Evolutionary conservation across 2,329 filamentous ascomycete species (phyloP).

Genomic region (Exophiala aquamarina): DNA sequence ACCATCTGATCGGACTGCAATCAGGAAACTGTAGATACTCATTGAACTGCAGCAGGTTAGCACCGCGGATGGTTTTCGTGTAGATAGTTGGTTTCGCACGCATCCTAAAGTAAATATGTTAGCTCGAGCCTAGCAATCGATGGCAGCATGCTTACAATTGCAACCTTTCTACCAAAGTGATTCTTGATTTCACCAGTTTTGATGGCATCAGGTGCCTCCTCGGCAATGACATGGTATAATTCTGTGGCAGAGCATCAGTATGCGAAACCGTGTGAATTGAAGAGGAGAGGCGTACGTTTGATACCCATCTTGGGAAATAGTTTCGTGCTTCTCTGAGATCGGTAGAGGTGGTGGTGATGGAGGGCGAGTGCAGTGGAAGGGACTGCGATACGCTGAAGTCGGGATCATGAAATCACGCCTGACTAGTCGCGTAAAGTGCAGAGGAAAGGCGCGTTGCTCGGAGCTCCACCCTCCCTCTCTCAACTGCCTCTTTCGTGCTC

Average conservation of each 20-base stretch:
- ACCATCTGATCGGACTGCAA: conserved; percentile 93
- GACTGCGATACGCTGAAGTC: no score
- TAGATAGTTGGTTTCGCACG: conserved; percentile 37
- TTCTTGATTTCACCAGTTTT: conserved; percentile 98
- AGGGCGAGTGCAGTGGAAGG: no score
- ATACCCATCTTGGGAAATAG: conserved; percentile 45
- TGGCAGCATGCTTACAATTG: conserved; percentile 68
- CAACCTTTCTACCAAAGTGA: conserved; percentile 97
- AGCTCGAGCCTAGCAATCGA: conserved; percentile 4
- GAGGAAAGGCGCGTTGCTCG: neutral
- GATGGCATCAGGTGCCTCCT: conserved; percentile 91
- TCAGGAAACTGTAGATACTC: conserved; percentile 98
- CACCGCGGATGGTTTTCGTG: conserved; percentile 15
- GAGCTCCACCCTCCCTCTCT: no score
- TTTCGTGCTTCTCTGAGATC: no score
- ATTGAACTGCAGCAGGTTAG: conserved; percentile 65
- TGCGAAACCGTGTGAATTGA: conserved; percentile 1
- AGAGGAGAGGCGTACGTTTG: conserved; percentile 42
- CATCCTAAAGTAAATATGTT: conserved; percentile 39
- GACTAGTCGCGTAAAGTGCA: neutral
- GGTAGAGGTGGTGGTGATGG: no score
- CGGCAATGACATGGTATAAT: conserved; percentile 78
- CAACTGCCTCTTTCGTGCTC: no score
- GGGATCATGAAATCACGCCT: no score
- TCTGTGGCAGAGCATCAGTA: conserved; percentile 41